Percentiles rank a stretch among this genome's conserved stretches.
Evolutionary conservation across 208 protist genomes (phyloP).

Genomic region (Trypanosoma scelopori): DNA sequence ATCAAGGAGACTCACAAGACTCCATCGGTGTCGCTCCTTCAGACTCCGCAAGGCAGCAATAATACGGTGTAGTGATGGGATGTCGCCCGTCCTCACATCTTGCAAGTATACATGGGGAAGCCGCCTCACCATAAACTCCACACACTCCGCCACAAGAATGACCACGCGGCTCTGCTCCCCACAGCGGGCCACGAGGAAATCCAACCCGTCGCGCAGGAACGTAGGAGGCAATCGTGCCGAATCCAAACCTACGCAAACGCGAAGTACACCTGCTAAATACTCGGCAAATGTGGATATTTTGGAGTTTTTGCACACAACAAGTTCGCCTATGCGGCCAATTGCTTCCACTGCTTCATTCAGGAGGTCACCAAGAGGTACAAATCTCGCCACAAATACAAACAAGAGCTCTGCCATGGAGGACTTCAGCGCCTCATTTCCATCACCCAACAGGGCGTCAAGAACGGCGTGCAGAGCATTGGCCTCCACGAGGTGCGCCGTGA

Average conservation of each 20-base stretch:
- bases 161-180: conserved; percentile 3
- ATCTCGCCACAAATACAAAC: conserved; percentile 12
- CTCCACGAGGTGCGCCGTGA: conserved; percentile 5
- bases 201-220: conserved; percentile 3
- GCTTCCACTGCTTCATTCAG: neutral
- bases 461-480: conserved; percentile 1
- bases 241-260: neutral
- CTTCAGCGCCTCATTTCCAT: conserved; percentile 5
- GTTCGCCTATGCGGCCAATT: neutral
- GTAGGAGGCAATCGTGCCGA: neutral
- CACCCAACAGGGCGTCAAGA: conserved; percentile 4
- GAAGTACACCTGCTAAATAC: conserved; percentile 19
- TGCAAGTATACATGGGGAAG: neutral
- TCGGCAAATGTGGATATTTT: neutral
- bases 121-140: neutral
- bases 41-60: neutral
- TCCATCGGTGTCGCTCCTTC: neutral
- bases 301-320: neutral
- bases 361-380: neutral
- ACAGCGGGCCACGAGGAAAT: neutral
- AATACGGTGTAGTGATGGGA: neutral
- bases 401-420: neutral
- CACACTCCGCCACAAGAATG: conserved; percentile 12
- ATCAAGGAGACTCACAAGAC: conserved; percentile 1
- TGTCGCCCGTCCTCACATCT: neutral